Percentiles rank a stretch among this genome's conserved stretches.
Conservation (phyloP, 2,329 filamentous ascomycete species). For the Pseudogymnoascus sp. region DNA sequence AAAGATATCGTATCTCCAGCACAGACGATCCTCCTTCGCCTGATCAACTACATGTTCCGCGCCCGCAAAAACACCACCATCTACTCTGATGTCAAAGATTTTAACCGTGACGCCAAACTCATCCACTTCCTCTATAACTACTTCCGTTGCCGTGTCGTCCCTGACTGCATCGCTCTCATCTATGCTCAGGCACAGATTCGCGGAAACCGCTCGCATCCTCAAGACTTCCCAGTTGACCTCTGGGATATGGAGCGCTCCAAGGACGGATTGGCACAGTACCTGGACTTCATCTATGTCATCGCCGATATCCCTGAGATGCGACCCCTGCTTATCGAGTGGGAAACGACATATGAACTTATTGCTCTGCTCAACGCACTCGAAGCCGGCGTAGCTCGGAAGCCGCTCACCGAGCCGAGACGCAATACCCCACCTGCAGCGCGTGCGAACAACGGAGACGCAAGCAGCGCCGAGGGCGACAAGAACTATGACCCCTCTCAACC, state of each 20-base stretch:
- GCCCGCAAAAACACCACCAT: constrained; percentile 38
- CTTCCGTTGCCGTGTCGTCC: constrained; percentile 86
- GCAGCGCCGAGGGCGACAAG: background rate
- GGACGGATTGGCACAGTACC: constrained; percentile 87
- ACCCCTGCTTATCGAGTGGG: constrained; percentile 81
- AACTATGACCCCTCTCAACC: background rate
- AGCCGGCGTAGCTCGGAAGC: constrained; percentile 76
- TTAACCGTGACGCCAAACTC: constrained; percentile 50
- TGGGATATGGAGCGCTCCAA: constrained; percentile 99
- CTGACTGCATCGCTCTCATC: constrained; percentile 90
- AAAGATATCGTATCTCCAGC: constrained; percentile 96
- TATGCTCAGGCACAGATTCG: constrained; percentile 88
- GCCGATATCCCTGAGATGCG: constrained; percentile 81
- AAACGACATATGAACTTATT: constrained; percentile 81
- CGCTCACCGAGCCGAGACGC: constrained; percentile 45
- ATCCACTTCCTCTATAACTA: constrained; percentile 89
- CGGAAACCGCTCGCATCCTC: constrained; percentile 63
- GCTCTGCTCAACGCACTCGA: constrained; percentile 83
- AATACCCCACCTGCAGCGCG: constrained; percentile 31
- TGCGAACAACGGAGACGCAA: constrained; percentile 26
- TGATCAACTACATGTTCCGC: constrained; percentile 84
- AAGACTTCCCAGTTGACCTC: constrained; percentile 86
- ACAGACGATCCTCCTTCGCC: constrained; percentile 84
- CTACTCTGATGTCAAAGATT: constrained; percentile 45
- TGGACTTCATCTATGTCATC: constrained; percentile 86